phyloP scores from a whole-genome alignment of 1,284 basidiomycete genomes.

The Cryptococcus floricola region DNA sequence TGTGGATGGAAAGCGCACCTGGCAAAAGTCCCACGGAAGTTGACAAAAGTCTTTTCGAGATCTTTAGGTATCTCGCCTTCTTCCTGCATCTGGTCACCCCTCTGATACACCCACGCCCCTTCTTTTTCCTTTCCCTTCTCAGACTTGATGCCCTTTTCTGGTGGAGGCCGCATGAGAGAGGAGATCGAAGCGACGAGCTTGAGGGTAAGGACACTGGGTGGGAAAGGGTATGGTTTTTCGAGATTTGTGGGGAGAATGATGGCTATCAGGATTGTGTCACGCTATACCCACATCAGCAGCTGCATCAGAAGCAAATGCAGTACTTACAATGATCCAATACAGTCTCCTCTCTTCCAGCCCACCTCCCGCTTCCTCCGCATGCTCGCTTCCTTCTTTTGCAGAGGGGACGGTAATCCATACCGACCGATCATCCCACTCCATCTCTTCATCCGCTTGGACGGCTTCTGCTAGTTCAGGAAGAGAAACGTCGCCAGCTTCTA shows the following conservation, averaged over 20 bases:
- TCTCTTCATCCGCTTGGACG: constrained; percentile 11
- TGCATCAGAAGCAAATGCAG: not conserved
- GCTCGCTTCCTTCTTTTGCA: too few species aligned
- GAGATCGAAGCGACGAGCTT: constrained; percentile 3
- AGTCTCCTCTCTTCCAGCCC: constrained; percentile 10
- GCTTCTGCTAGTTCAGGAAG: constrained; percentile 27
- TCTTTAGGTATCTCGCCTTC: constrained; percentile 11
- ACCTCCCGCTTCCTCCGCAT: not conserved
- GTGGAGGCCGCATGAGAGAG: not conserved
- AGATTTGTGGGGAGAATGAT: constrained; percentile 9
- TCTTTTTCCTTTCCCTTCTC: not conserved
- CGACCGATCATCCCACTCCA: constrained; percentile 16
- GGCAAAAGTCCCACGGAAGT: constrained; percentile 13
- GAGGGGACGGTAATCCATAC: constrained; percentile 8
- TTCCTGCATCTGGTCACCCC: not conserved
- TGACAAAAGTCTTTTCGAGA: constrained; percentile 9
- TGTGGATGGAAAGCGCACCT: constrained; percentile 8
- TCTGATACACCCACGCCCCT: not conserved
- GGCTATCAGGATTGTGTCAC: constrained; percentile 28
- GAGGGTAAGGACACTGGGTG: constrained; percentile 1
- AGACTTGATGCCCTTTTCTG: not conserved
- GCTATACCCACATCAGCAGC: constrained; percentile 14
- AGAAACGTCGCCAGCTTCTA: not conserved
- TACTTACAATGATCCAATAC: constrained; percentile 35
- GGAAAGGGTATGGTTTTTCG: constrained; percentile 2